Evolutionary conservation across 2,329 filamentous ascomycete species (phyloP).

Genomic region (Talaromyces atroroseus): DNA sequence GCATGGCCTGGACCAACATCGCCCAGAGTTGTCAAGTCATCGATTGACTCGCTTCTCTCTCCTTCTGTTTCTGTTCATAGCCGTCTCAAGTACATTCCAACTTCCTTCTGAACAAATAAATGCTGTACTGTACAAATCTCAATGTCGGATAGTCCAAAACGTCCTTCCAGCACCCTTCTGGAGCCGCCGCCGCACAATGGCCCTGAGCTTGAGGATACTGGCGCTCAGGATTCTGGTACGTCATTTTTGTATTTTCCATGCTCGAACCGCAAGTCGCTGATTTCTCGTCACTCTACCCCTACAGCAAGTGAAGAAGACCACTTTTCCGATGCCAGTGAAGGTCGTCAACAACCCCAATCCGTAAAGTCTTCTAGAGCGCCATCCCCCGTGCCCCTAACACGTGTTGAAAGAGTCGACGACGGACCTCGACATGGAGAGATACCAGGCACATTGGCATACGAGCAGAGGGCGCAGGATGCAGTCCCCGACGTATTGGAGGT

Average conservation of each 20-base stretch:
- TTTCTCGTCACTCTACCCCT: constrained; percentile 18
- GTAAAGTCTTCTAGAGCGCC: constrained; percentile 36
- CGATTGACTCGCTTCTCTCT: constrained; percentile 10
- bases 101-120: constrained; percentile 16
- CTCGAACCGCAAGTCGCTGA: neutral
- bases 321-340: constrained; percentile 62
- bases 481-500: constrained; percentile 61
- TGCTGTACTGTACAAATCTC: constrained; percentile 17
- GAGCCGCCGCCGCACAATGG: constrained; percentile 52
- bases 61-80: constrained; percentile 10
- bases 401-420: constrained; percentile 59
- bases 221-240: constrained; percentile 52
- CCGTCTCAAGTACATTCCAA: neutral
- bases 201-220: constrained; percentile 51
- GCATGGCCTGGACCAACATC: constrained; percentile 21
- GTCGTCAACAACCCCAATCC: constrained; percentile 33
- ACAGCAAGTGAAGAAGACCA: constrained; percentile 55
- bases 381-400: constrained; percentile 56
- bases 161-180: constrained; percentile 39
- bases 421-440: constrained; percentile 55
- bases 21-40: neutral
- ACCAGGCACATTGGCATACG: constrained; percentile 56
- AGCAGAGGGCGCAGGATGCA: constrained; percentile 53
- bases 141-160: constrained; percentile 35
- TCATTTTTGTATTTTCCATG: neutral